Conservation (phyloP, 169 alveolate species). For the Blepharisma undulans region DNA sequence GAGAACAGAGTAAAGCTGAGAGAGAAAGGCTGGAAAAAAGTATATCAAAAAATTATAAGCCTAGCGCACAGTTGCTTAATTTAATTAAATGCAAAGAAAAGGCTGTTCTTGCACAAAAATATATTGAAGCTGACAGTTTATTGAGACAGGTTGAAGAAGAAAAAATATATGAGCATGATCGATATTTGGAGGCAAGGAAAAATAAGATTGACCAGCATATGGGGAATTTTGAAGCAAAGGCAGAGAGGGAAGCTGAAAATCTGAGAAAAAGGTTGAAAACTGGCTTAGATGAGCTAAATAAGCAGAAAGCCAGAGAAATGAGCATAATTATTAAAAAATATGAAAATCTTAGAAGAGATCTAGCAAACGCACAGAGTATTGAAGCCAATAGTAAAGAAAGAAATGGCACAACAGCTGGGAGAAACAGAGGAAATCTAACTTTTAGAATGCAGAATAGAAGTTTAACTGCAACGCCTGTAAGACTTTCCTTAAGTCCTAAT, state of each 20-base stretch:
- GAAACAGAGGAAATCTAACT: neutral
- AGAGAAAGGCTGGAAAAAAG: neutral
- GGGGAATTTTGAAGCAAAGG: neutral
- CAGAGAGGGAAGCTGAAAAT: neutral
- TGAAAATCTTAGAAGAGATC: constrained; percentile 14
- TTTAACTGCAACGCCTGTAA: neutral
- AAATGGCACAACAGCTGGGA: constrained; percentile 18
- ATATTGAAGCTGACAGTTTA: constrained; percentile 6
- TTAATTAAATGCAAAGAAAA: constrained; percentile 28
- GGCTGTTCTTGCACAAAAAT: neutral
- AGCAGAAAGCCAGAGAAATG: neutral
- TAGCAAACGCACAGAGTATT: constrained; percentile 10
- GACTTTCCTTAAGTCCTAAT: neutral
- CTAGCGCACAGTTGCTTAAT: constrained; percentile 20
- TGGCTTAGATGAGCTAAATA: neutral
- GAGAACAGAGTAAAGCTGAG: neutral
- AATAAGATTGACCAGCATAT: neutral
- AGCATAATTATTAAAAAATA: neutral
- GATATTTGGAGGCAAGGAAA: neutral
- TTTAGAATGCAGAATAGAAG: neutral
- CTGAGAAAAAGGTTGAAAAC: constrained; percentile 1
- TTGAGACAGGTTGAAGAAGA: neutral
- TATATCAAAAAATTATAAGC: neutral
- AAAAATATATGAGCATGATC: neutral
- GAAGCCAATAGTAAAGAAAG: constrained; percentile 10